A percentile compares a stretch with the other conserved stretches of the same genome.
These are phyloP conservation scores for Yamadazyma triangularis DNA, from an alignment of 1,139 yeast genomes.

Conservation along the genomic window DNA sequence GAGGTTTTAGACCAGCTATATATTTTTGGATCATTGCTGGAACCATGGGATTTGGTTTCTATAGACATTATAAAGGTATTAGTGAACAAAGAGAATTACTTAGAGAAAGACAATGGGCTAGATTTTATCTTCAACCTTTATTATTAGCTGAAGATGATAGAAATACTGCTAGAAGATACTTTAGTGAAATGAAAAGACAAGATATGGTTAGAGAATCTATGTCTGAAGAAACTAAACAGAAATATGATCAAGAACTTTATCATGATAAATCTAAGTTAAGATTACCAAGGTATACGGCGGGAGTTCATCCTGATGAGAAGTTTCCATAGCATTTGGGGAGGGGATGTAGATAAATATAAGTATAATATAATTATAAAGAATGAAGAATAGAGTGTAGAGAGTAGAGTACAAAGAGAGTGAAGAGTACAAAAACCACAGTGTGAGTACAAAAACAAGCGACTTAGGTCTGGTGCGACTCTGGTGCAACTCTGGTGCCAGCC, in stretches of 20 bases:
- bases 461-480: too few species aligned
- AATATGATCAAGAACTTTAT: conserved; percentile 42
- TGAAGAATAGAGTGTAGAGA: too few species aligned
- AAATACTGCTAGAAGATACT: conserved; percentile 68
- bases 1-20: conserved; percentile 77
- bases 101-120: conserved; percentile 76
- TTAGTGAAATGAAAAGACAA: conserved; percentile 67
- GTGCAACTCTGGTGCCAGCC: too few species aligned
- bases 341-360: neutral
- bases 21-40: conserved; percentile 65
- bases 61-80: conserved; percentile 61
- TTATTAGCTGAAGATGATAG: conserved; percentile 82
- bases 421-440: too few species aligned
- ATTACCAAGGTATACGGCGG: conserved; percentile 43
- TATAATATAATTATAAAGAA: too few species aligned
- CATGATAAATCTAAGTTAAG: conserved; percentile 44
- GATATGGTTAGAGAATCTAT: conserved; percentile 43
- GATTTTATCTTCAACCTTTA: conserved; percentile 69
- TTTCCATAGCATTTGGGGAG: conserved; percentile 1
- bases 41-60: conserved; percentile 69
- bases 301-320: conserved; percentile 31
- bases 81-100: conserved; percentile 73
- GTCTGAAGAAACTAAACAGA: conserved; percentile 36
- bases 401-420: too few species aligned
- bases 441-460: too few species aligned